Evolutionary conservation across 2,329 filamentous ascomycete species (phyloP).

Genomic region (Sclerotinia nivalis): DNA sequence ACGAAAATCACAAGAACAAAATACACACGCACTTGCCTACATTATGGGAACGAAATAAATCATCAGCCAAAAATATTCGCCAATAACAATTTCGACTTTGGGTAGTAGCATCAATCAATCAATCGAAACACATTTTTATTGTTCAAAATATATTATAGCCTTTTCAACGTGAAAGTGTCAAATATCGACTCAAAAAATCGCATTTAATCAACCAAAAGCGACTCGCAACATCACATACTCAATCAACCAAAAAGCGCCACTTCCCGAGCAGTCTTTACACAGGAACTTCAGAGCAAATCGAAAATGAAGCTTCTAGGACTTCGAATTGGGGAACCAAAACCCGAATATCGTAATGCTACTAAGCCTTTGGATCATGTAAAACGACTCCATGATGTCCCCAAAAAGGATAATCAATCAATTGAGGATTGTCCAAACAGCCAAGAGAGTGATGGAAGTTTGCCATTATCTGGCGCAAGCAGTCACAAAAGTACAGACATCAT

Average conservation of each 20-base stretch:
- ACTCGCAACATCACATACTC: background rate
- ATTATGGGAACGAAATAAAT: background rate
- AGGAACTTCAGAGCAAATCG: background rate
- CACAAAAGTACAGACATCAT: background rate
- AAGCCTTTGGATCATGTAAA: background rate
- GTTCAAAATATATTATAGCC: background rate
- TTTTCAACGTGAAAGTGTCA: constrained; percentile 8
- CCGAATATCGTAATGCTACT: constrained; percentile 4
- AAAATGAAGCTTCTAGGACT: constrained; percentile 19
- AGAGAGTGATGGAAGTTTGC: constrained; percentile 52
- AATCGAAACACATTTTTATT: background rate
- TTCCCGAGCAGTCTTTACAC: background rate
- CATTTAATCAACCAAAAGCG: constrained; percentile 1
- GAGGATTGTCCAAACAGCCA: constrained; percentile 7
- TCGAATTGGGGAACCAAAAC: constrained; percentile 5
- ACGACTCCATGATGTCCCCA: background rate
- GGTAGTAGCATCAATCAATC: constrained; percentile 9
- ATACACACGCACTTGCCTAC: background rate
- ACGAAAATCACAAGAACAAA: background rate
- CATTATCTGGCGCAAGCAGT: background rate
- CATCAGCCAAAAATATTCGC: background rate
- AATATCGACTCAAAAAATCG: background rate
- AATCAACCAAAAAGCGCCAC: constrained; percentile 1
- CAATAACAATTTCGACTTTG: background rate
- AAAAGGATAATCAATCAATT: background rate